These are phyloP conservation scores for Carallia pectinifolia DNA, from an alignment of 345 rosid genomes.

Conservation along the genomic window DNA sequence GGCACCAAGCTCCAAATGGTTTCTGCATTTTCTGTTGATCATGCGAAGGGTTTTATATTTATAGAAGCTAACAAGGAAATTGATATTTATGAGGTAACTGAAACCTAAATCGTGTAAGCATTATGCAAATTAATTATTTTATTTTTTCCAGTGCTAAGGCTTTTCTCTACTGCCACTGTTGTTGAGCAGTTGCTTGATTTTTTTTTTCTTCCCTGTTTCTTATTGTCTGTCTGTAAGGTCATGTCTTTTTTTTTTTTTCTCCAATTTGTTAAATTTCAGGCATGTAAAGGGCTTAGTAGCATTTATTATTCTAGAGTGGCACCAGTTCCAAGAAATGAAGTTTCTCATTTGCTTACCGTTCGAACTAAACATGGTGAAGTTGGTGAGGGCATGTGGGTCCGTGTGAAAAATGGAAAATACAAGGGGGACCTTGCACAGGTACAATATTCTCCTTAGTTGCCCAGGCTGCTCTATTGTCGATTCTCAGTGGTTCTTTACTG, in stretches of 20 bases:
- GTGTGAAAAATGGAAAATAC: conserved; percentile 82
- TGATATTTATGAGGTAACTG: conserved; percentile 70
- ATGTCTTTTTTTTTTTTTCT: neutral
- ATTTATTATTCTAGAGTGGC: conserved; percentile 63
- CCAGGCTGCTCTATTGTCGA: conserved; percentile 9
- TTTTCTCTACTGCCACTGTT: neutral
- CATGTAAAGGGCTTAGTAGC: conserved; percentile 65
- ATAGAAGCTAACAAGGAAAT: conserved; percentile 74
- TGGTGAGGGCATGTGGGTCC: conserved; percentile 79
- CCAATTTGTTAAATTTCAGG: conserved; percentile 40
- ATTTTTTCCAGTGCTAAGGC: neutral
- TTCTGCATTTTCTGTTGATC: conserved; percentile 75
- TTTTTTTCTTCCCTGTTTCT: neutral
- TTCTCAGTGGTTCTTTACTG: neutral
- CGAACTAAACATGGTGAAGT: conserved; percentile 47
- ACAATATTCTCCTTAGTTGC: conserved; percentile 2
- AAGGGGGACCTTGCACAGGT: conserved; percentile 97
- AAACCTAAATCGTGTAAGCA: conserved; percentile 1
- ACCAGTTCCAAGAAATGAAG: conserved; percentile 61
- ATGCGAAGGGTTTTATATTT: conserved; percentile 70
- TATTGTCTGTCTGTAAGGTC: neutral
- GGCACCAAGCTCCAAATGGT: conserved; percentile 59
- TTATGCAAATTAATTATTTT: conserved; percentile 1
- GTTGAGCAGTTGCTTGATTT: neutral
- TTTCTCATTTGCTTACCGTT: conserved; percentile 55